A percentile compares a stretch with the other conserved stretches of the same genome.
phyloP scores from a whole-genome alignment of 2,329 filamentous ascomycete species.

The Fusarium decemcellulare region DNA sequence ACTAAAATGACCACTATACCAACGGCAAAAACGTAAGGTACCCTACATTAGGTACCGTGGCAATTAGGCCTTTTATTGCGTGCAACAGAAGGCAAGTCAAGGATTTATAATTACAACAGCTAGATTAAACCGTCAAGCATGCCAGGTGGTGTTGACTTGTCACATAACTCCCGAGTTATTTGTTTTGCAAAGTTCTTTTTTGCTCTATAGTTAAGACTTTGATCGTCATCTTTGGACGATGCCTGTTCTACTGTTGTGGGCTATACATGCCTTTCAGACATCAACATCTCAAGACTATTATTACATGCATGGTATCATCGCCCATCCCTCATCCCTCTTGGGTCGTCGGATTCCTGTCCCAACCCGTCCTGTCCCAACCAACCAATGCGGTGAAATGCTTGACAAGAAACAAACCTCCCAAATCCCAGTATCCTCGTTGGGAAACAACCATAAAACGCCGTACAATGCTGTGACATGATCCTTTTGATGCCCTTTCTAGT shows the following conservation, averaged over 20 bases:
- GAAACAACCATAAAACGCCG: conserved; percentile 36
- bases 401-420: conserved; percentile 19
- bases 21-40: too few relatives aligned
- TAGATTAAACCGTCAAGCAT: too few relatives aligned
- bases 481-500: conserved; percentile 15
- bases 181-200: conserved; percentile 14
- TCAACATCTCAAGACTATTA: conserved; percentile 21
- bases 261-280: conserved; percentile 7
- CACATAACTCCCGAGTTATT: neutral
- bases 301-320: conserved; percentile 39
- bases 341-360: conserved; percentile 16
- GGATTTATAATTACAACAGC: neutral
- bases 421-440: neutral
- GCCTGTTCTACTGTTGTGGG: conserved; percentile 1
- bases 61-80: too few relatives aligned
- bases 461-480: conserved; percentile 38
- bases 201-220: conserved; percentile 15
- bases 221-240: conserved; percentile 6
- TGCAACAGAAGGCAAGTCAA: neutral
- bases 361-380: conserved; percentile 18
- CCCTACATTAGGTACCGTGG: too few relatives aligned
- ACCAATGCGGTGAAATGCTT: conserved; percentile 34
- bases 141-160: too few relatives aligned
- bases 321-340: conserved; percentile 19
- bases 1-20: too few relatives aligned